These are phyloP conservation scores for Phytophthora brassicae DNA, from an alignment of 352 stramenopile species.

Conservation along the genomic window DNA sequence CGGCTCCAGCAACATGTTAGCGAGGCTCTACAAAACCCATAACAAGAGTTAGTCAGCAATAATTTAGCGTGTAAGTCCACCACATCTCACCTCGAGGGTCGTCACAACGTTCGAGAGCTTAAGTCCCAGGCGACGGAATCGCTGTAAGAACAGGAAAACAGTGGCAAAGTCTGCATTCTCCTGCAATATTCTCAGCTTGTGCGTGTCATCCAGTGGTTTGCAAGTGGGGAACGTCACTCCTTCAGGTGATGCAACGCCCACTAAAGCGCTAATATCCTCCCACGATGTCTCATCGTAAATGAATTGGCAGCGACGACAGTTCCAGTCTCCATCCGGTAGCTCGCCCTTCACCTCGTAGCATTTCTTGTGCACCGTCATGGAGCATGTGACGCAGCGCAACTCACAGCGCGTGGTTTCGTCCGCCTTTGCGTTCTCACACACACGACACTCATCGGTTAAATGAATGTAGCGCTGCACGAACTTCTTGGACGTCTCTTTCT, in stretches of 20 bases:
- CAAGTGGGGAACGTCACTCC: conserved; percentile 39
- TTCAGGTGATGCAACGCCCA: conserved; percentile 15
- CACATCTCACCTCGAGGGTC: conserved; percentile 42
- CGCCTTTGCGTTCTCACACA: conserved; percentile 56
- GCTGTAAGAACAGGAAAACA: conserved; percentile 69
- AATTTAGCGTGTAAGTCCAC: not conserved
- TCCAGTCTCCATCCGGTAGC: conserved; percentile 46
- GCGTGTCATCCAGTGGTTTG: conserved; percentile 27
- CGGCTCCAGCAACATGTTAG: conserved; percentile 36
- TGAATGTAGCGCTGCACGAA: conserved; percentile 76
- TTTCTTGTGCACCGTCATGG: conserved; percentile 75
- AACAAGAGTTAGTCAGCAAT: conserved; percentile 1
- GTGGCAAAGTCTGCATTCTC: conserved; percentile 51
- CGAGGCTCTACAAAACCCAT: conserved; percentile 28
- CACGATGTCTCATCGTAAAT: conserved; percentile 38
- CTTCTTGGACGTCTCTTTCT: conserved; percentile 33
- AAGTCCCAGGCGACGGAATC: conserved; percentile 58
- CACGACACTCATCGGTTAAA: conserved; percentile 66
- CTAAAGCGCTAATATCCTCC: conserved; percentile 26
- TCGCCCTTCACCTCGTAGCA: conserved; percentile 60
- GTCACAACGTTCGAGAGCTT: conserved; percentile 48
- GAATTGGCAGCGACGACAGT: conserved; percentile 60
- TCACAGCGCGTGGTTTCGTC: conserved; percentile 57
- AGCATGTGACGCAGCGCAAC: conserved; percentile 58
- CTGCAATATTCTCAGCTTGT: conserved; percentile 46